Base-by-base conservation (phyloP, 139 green algal genomes). In the Marvania coccoides region DNA sequence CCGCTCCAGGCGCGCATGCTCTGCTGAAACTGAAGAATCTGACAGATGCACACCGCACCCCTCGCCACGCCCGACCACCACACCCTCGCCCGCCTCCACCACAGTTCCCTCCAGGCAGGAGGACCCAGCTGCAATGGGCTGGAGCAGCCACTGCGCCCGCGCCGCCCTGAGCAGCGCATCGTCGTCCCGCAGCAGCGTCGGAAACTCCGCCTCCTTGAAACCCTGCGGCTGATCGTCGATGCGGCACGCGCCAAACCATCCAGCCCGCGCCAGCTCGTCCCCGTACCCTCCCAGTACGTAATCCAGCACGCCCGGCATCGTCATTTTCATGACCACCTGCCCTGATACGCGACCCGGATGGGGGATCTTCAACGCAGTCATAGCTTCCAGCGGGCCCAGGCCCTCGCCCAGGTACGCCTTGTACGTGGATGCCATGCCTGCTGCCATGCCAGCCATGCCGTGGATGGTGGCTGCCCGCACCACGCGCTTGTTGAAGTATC, bases 341-440 rank as follows among this genome's bases (percentile, higher is more conserved):
- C 69, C 73, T 0, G 56, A 58, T n/a, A 98, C 81, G n/a, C 81
- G 76, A 12, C 94, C 94, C 2, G 90, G 90, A 70, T 99, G 94
- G n/a, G 90, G 94, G 61, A 99, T 96, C 62, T 89, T 87, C 30
- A 90, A 70, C 54, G 85, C 83, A 31, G 68, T 75, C 40, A 90
- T 71, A 37, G 47, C 34, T 53, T 73, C 75, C 39, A 94, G 72
- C 2, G 83, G 78, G 19, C 92, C 92, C 51, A 98, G 74, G 35
- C 78, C 87, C 75, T 96, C 89, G 1, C 89, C 89, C 51, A 96
- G 73, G 73, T 93, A 91, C 13, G 87, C 84, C 73, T 91, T 85
- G 75, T 95, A 95, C 14, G 92, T 97, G 60, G 88, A 91, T 6
- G 91, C 93, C 47, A 95, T 95, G 67, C 96, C 83, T 47, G 84